Conservation (phyloP, 257 asterid genomes). For the Solanum arcanum region DNA sequence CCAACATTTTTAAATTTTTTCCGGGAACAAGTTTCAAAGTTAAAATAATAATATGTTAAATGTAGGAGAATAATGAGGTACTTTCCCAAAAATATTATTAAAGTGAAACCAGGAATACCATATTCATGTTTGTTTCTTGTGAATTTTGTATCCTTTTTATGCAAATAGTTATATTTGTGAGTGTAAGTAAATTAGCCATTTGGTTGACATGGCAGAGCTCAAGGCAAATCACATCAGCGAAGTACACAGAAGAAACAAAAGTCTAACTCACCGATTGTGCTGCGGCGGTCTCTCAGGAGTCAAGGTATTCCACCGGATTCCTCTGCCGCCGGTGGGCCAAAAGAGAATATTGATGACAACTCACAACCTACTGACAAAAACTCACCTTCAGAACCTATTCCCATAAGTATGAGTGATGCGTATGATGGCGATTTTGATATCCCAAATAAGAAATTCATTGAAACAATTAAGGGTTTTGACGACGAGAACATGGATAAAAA, state of each 20-base stretch:
- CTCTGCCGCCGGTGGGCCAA: conserved; percentile 42
- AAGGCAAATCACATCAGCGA: conserved; percentile 41
- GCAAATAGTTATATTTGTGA: neutral
- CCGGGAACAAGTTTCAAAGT: neutral
- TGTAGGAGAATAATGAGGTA: too few species aligned
- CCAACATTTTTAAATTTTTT: too few species aligned
- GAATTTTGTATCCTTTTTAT: neutral
- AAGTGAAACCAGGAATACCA: neutral
- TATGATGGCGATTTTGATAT: conserved; percentile 30
- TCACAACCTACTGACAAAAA: conserved; percentile 4
- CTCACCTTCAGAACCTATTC: conserved; percentile 24
- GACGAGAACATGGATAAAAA: conserved; percentile 7
- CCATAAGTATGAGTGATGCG: conserved; percentile 48
- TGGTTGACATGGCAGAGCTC: conserved; percentile 28
- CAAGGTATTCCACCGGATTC: conserved; percentile 79
- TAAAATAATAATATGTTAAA: too few species aligned
- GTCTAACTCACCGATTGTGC: conserved; percentile 45
- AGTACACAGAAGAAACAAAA: conserved; percentile 55
- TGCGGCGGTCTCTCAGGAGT: conserved; percentile 83
- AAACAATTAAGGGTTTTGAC: conserved; percentile 14
- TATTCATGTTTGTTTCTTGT: neutral
- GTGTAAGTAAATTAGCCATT: neutral
- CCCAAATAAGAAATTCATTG: conserved; percentile 24
- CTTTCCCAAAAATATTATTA: neutral
- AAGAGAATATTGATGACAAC: conserved; percentile 32